Conservation (phyloP, 805 yeast genomes). For the Yamadazyma olivae region DNA sequence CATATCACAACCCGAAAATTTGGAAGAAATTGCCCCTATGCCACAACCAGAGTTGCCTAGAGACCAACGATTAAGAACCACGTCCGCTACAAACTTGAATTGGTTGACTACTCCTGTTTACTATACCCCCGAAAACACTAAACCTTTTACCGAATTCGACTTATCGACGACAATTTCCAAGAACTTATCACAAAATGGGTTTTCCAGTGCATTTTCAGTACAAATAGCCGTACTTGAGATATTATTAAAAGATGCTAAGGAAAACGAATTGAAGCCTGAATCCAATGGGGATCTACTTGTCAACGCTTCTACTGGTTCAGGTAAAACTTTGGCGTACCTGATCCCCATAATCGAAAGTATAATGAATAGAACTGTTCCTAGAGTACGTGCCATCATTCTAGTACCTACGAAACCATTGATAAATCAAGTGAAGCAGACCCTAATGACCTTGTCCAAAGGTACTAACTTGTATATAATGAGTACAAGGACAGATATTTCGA, state of each 20-base stretch:
- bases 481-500: constrained; percentile 50
- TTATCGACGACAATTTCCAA: constrained; percentile 42
- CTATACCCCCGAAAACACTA: constrained; percentile 44
- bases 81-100: constrained; percentile 38
- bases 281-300: constrained; percentile 76
- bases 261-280: constrained; percentile 44
- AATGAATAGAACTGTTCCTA: constrained; percentile 61
- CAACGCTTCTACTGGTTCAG: constrained; percentile 94
- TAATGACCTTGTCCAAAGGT: constrained; percentile 61
- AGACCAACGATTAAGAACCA: constrained; percentile 38
- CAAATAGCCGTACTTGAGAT: constrained; percentile 67
- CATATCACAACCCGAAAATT: constrained; percentile 1
- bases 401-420: constrained; percentile 91
- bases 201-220: constrained; percentile 67
- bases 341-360: constrained; percentile 79
- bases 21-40: constrained; percentile 43
- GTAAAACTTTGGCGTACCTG: constrained; percentile 87
- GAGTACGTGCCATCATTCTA: constrained; percentile 69
- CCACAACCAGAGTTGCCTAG: constrained; percentile 79
- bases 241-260: constrained; percentile 41
- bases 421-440: constrained; percentile 70
- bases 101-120: constrained; percentile 71
- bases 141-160: constrained; percentile 48
- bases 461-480: constrained; percentile 62
- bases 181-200: constrained; percentile 48